Evolutionary conservation across 2,329 filamentous ascomycete genomes (phyloP).

Genomic region (Apiospora rasikravindrae): DNA sequence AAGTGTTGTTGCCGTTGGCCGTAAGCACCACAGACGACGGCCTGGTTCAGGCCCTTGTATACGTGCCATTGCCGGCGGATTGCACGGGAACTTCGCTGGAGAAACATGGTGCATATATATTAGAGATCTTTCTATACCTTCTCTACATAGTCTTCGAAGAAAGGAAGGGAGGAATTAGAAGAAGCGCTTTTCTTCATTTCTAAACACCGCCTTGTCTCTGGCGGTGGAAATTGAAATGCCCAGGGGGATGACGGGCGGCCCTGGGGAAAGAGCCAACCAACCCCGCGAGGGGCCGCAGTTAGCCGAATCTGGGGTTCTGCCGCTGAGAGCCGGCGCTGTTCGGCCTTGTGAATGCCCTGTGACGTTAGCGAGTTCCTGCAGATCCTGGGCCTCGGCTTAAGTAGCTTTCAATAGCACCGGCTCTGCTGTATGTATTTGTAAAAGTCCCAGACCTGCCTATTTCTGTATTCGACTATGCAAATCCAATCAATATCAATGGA

Average conservation of each 20-base stretch:
- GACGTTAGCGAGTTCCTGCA: neutral
- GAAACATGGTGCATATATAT: slow-evolving; percentile 54
- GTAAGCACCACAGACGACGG: slow-evolving; percentile 37
- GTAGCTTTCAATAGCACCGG: neutral
- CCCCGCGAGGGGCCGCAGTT: slow-evolving; percentile 26
- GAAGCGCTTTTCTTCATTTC: neutral
- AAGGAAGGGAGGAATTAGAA: neutral
- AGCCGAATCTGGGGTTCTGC: slow-evolving; percentile 28
- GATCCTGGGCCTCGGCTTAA: neutral
- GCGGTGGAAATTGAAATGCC: slow-evolving; percentile 5
- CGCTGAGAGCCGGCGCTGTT: slow-evolving; percentile 24
- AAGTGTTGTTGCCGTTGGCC: slow-evolving; percentile 25
- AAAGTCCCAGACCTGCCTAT: neutral
- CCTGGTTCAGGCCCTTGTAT: slow-evolving; percentile 46
- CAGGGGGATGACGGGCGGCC: neutral
- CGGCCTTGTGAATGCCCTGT: slow-evolving; percentile 7
- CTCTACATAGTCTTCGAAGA: neutral
- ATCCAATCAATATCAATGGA: neutral
- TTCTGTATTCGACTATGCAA: neutral
- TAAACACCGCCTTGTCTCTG: neutral
- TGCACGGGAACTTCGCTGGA: slow-evolving; percentile 56
- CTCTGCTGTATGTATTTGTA: neutral
- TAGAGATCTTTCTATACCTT: slow-evolving; percentile 2
- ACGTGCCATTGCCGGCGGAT: slow-evolving; percentile 57
- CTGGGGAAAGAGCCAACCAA: slow-evolving; percentile 2